These are phyloP conservation scores for Ceratobasidium sp. DNA, from an alignment of 1,284 basidiomycete genomes.

Conservation along the genomic window DNA sequence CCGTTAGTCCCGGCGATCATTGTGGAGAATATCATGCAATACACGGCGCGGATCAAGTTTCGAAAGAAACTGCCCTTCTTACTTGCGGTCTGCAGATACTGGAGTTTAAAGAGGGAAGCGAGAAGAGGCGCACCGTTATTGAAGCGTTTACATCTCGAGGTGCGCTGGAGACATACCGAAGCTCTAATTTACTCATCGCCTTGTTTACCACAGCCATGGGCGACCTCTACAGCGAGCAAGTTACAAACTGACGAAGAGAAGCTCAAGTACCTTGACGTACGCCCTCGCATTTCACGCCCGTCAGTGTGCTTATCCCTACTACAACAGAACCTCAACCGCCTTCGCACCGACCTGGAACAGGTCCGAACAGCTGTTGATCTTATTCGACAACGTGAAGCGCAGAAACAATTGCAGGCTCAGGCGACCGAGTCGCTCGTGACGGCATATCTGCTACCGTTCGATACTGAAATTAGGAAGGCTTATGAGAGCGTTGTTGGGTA, in stretches of 20 bases:
- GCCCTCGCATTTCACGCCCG: constrained; percentile 40
- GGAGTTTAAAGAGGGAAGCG: constrained; percentile 95
- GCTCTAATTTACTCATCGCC: neutral
- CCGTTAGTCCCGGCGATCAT: constrained; percentile 78
- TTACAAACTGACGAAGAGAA: constrained; percentile 84
- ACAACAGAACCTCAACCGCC: constrained; percentile 68
- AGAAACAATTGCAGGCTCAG: constrained; percentile 78
- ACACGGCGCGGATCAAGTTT: constrained; percentile 75
- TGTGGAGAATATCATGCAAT: constrained; percentile 76
- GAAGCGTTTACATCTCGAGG: constrained; percentile 91
- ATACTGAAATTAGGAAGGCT: constrained; percentile 64
- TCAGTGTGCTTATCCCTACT: constrained; percentile 6
- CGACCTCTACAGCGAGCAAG: constrained; percentile 71
- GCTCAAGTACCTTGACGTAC: constrained; percentile 79
- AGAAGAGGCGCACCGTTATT: constrained; percentile 91
- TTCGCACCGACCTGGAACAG: constrained; percentile 79
- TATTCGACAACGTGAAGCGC: constrained; percentile 80
- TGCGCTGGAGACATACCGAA: constrained; percentile 46
- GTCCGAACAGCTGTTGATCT: constrained; percentile 76
- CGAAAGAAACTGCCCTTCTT: constrained; percentile 82
- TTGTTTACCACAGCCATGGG: constrained; percentile 73
- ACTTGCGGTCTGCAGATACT: constrained; percentile 84
- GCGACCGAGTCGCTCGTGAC: constrained; percentile 73
- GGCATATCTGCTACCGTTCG: constrained; percentile 70
- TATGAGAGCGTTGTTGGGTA: constrained; percentile 77